Conservation (phyloP, 495 filamentous ascomycete genomes). For the Penicillium cataractarum region DNA sequence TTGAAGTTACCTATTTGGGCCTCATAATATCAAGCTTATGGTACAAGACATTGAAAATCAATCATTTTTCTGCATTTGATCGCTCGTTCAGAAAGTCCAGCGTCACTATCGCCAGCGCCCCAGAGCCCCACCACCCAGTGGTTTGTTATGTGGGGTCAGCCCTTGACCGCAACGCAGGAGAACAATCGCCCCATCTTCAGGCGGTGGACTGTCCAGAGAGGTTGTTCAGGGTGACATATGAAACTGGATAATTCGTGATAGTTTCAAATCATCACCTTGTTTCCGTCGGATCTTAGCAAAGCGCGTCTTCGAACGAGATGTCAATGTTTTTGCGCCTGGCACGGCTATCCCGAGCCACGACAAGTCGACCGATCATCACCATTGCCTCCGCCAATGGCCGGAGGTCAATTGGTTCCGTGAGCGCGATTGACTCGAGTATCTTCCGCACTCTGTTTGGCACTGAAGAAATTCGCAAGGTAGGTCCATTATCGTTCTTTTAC, state of each 20-base stretch:
- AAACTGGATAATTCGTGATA: not conserved
- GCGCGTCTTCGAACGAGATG: not conserved
- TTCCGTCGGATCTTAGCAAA: not conserved
- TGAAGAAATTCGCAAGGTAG: slow-evolving; percentile 52
- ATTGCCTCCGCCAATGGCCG: slow-evolving; percentile 5
- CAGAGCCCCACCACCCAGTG: too few species aligned
- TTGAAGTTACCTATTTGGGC: too few species aligned
- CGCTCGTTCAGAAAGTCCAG: not conserved
- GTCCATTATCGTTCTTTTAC: not conserved
- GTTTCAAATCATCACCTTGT: not conserved
- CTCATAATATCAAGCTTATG: too few species aligned
- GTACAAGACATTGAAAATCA: too few species aligned
- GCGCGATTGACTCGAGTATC: slow-evolving; percentile 53
- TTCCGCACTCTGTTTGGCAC: slow-evolving; percentile 55
- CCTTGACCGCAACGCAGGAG: not conserved
- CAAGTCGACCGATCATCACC: slow-evolving; percentile 1
- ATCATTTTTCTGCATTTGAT: too few species aligned
- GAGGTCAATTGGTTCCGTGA: slow-evolving; percentile 38
- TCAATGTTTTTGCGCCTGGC: slow-evolving; percentile 5
- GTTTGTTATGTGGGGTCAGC: slow-evolving; percentile 12
- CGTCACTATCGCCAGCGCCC: too few species aligned
- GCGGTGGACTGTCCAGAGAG: not conserved
- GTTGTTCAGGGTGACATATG: not conserved
- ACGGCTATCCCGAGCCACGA: slow-evolving; percentile 1
- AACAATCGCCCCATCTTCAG: slow-evolving; percentile 1